Evolutionary conservation across 129 eudicot species (phyloP), one percentile per base, ranked within the genome.

Genomic region (Helichrysum umbraculigerum): DNA sequence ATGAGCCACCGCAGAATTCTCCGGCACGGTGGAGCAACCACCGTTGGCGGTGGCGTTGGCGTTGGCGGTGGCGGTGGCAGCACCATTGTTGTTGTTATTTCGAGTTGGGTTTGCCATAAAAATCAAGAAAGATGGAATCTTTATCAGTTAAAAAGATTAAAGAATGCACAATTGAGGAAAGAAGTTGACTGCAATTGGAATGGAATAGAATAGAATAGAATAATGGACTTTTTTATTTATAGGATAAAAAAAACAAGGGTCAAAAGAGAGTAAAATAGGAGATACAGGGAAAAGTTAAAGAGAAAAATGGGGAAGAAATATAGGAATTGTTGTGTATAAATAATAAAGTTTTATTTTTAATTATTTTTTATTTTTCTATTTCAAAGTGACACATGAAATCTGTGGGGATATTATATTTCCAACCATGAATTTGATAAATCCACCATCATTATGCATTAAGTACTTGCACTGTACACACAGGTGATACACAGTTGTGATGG

Each of bases 41-140:
- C 62, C 29, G 62, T 57, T 57, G 62, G 29, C 62, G 22, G 59
- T 19, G 59, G 59, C 20, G 22, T 29, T 21, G 28, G 62, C 62
- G 25, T 21, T n/a, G 21, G 59, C 20, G 22, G 59, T 19, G 59
- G 59, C 20, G 22, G 62, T 21, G 28, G 62, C 62, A 57, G 62
- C 3, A 1, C 60, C 60, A 54, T 51, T 51, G 58, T 19, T 20
- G 61, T 17, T 57, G 62, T 19, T 57, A 57, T 19, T 20, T 57
- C 28, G 17, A 57, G 62, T n/a, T 57, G 62, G 62, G 62, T n/a
- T 57, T 57, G 62, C 62, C 62, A 57, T 57, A 4, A 57, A 19
- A 57, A 57, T n/a, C 62, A 19, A 57, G 22, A 57, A 57, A 20
- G 62, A 57, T 57, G 6, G 28, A 57, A 19, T n/a, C 62, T 57